Base-by-base conservation (phyloP, 164 flowering plant species). In the Chimonanthus salicifolius region DNA sequence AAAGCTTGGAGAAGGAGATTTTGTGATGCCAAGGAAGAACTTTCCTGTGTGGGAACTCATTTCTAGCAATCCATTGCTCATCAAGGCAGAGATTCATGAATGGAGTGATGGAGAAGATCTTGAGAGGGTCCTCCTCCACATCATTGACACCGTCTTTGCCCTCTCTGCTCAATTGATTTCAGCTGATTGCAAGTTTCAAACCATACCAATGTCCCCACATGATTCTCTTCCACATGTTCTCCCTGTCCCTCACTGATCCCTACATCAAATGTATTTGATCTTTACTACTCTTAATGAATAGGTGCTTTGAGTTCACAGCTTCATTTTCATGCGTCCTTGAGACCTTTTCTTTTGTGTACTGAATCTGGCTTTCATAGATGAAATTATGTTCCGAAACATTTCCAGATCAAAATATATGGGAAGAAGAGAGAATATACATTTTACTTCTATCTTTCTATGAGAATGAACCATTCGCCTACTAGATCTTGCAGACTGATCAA, bases 71-170 rank as follows among this genome's bases (percentile, higher is more conserved):
- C 89, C 87, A n/a, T 21, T 65, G 65, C 70, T 81, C 1, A 16
- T 92, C 16, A 88, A 82, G 81, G 91, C 93, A 4, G 67, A 82
- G 46, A 82, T 89, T 62, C 91, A 85, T 70, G 92, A 85, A 74
- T 94, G 98, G 98, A 82, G 75, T 68, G 69, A 80, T 54, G 94
- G 88, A 2, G 89, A 88, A 43, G 94, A 92, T 77, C 89, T 90
- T 5, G 84, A 83, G 68, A 77, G 68, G 48, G 76, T 81, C 54
- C 82, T 92, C 0, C 80, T 86, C 15, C 58, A 74, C 47, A 82
- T 87, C 48, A 85, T 89, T 47, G 74, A 50, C 18, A 65, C n/a
- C 68, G 16, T 64, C n/a, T n/a, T 7, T 18, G 6, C 8, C 50
- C 20, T 4, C 20, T 4, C 50, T 20, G 47, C 62, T 51, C 72